These are phyloP conservation scores for Amanita fuliginea DNA, from an alignment of 768 basidiomycete genomes.

Conservation along the genomic window DNA sequence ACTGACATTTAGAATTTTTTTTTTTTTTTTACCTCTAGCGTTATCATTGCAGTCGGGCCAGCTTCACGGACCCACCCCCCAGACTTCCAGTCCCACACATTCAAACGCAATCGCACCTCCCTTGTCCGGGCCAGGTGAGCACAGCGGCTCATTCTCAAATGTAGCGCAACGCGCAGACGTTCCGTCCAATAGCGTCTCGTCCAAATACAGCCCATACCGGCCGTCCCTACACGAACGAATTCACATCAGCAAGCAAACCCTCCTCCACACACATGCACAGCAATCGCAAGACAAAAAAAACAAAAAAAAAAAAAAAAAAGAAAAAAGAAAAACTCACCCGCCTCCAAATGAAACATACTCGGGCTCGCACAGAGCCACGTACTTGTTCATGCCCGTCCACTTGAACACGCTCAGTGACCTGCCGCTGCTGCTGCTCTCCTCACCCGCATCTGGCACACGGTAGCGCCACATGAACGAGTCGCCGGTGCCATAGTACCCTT, in stretches of 20 bases:
- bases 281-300: no score
- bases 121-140: slow-evolving; percentile 33
- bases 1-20: no score
- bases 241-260: no score
- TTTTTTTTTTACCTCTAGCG: no score
- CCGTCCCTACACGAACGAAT: slow-evolving; percentile 55
- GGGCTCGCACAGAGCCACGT: slow-evolving; percentile 78
- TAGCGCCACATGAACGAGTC: slow-evolving; percentile 83
- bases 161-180: slow-evolving; percentile 79
- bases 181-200: slow-evolving; percentile 70
- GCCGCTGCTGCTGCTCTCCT: slow-evolving; percentile 8
- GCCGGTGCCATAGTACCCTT: slow-evolving; percentile 77
- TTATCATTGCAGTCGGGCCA: no score
- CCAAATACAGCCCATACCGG: slow-evolving; percentile 81
- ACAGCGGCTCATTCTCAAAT: slow-evolving; percentile 80
- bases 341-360: slow-evolving; percentile 84
- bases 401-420: slow-evolving; percentile 46
- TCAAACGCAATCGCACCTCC: slow-evolving; percentile 64
- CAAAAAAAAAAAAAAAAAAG: no score
- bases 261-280: no score
- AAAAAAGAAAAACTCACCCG: slow-evolving; percentile 45
- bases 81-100: slow-evolving; percentile 87
- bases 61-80: slow-evolving; percentile 58
- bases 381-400: slow-evolving; percentile 86
- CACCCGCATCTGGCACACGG: slow-evolving; percentile 17